Evolutionary conservation across 2,329 filamentous ascomycete genomes (phyloP), one percentile per base, ranked within the genome.

Genomic region (Talaromyces funiculosus): DNA sequence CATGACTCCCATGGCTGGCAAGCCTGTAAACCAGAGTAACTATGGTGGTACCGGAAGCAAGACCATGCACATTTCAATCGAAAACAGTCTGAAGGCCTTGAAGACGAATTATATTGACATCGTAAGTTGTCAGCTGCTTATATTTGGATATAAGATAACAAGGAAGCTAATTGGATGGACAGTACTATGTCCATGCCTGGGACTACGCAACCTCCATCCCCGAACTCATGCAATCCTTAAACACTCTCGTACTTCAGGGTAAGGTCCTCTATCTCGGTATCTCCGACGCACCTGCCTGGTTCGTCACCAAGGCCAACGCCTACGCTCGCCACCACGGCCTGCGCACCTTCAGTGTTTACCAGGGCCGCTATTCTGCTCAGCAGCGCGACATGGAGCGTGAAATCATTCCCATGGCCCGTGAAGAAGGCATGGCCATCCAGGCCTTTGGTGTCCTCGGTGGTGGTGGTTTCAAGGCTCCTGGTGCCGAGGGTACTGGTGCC

Each of bases 301-400:
- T 88, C 18, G 86, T 88, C 10, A 81, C 80, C 67, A 86, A 85
- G 68, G 84, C 84, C 16, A 88, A 88, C 58, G 81, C 86, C 69
- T 87, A 91, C 68, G 90, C 89, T 6, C 82, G 86, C 43, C 81
- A 84, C 64, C 83, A 90, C 64, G 87, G 86, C n/a, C 79, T 90
- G 29, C 83, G 85, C 1, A 86, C 82, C 40, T 92, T 92, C 75
- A 82, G 78, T 37, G 82, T 90, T 31, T 90, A 89, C 71, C 86
- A 88, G 72, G 87, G 87, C 24, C 77, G 76, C 14, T 89, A 86
- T 85, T 83, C 77, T 35, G 79, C 81, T 29, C 80, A 77, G 1
- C 78, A 83, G 42, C 82, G 88, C 51, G 87, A 90, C 71, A 84
- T 89, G 60, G 86, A 88, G 75, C 81, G 84, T 40, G 86, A 88